Base-by-base conservation (phyloP, 371 early-diverging fungal genomes). In the Mortierella polycephala region DNA sequence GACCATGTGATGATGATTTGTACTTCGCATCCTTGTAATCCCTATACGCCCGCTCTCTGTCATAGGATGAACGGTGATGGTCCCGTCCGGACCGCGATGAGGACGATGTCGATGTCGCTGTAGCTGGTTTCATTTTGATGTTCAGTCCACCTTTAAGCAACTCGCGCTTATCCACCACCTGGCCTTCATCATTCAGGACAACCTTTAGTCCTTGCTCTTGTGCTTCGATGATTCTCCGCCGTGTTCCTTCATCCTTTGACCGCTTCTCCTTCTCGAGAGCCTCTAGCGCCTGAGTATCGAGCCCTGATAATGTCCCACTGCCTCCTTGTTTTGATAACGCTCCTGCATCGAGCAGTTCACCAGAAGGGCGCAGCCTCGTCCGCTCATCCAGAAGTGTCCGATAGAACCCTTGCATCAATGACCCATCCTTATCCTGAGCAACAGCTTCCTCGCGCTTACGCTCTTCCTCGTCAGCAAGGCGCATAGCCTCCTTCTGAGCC, bases 401-500 rank as follows among this genome's bases (percentile, higher is more conserved):
- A 71, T 90, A 91, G 57, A 91, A 90, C 5, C 73, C 83, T 13
- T 83, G 81, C 83, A 89, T 79, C 63, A 86, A 70, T n/a, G 76
- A 84, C 9, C 83, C 79, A 49, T 82, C 82, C 42, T 67, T 71
- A 42, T 83, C 83, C 56, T 85, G 82, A 21, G 68, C 53, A 64
- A 68, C 40, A 68, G 71, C 82, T 67, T 89, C 86, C 75, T 88
- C 94, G 44, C 86, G 82, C 66, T 83, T 83, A 55, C 84, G 85
- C 72, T 96, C 97, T 56, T 96, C 96, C 69, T 90, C 91, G 67
- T 96, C 96, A 16, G 92, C 86, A n/a, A 84, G 75, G 54, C 88
- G 85, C 60, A 94, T 81, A 67, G 95, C 95, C 67, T 89, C 95
- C 82, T 91, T 89, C 62, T 93, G 91, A 64, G 91, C 87, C 83